Percentiles rank a stretch among this genome's conserved stretches.
These are phyloP conservation scores for Scleroderma bovista DNA, from an alignment of 768 basidiomycete species.

Conservation along the genomic window DNA sequence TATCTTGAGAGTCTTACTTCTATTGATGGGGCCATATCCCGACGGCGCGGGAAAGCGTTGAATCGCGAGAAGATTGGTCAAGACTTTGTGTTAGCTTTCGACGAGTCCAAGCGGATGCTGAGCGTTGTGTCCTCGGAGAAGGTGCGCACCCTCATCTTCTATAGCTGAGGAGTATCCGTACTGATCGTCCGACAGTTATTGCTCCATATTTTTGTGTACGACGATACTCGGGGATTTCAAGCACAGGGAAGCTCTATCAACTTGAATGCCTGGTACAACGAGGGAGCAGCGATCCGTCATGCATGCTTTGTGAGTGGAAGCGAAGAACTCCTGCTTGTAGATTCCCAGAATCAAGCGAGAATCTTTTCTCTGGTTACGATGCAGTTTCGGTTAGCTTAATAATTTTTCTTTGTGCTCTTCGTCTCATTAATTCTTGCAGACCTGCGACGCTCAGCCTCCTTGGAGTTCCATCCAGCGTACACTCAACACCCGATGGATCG, in stretches of 20 bases:
- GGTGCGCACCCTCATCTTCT: slow-evolving; percentile 16
- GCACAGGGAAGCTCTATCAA: slow-evolving; percentile 34
- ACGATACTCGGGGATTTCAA: slow-evolving; percentile 37
- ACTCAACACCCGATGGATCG: too few species aligned
- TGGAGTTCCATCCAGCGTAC: too few species aligned
- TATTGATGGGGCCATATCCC: slow-evolving; percentile 27
- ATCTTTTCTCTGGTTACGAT: slow-evolving; percentile 44
- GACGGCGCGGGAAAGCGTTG: slow-evolving; percentile 21
- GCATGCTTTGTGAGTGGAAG: slow-evolving; percentile 38
- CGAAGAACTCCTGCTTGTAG: slow-evolving; percentile 46
- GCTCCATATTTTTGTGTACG: slow-evolving; percentile 41
- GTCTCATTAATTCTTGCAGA: slow-evolving; percentile 18
- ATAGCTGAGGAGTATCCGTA: too few species aligned
- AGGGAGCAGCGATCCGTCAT: slow-evolving; percentile 21
- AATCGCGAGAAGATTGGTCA: slow-evolving; percentile 37
- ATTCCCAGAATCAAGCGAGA: slow-evolving; percentile 33
- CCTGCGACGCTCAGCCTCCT: slow-evolving; percentile 23
- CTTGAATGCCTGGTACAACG: slow-evolving; percentile 38
- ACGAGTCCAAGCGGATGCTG: slow-evolving; percentile 42
- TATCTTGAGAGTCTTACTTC: slow-evolving; percentile 29
- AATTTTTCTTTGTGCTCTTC: not conserved
- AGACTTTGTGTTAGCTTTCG: slow-evolving; percentile 37
- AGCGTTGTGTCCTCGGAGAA: slow-evolving; percentile 35
- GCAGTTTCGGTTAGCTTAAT: slow-evolving; percentile 38
- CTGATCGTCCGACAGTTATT: slow-evolving; percentile 14